These are phyloP conservation scores for Meyerozyma elateridarum DNA, from an alignment of 1,139 yeast species.

Conservation along the genomic window DNA sequence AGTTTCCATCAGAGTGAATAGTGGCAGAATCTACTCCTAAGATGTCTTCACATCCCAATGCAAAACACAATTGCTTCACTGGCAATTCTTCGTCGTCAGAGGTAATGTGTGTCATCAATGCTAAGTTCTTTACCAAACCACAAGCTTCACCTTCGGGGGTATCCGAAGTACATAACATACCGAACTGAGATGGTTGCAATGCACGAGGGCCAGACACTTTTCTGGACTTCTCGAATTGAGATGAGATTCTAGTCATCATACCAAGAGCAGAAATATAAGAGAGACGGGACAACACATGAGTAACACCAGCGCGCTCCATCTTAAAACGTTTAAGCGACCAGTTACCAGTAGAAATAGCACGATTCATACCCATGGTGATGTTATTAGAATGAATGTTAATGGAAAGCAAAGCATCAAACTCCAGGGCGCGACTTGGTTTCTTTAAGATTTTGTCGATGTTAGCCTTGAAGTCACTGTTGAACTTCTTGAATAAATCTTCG, in stretches of 20 bases:
- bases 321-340: slow-evolving; percentile 98
- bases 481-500: slow-evolving; percentile 95
- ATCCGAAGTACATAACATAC: slow-evolving; percentile 98
- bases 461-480: slow-evolving; percentile 89
- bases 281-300: slow-evolving; percentile 87
- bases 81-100: slow-evolving; percentile 97
- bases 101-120: slow-evolving; percentile 97
- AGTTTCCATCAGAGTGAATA: slow-evolving; percentile 70
- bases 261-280: slow-evolving; percentile 95
- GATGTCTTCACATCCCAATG: slow-evolving; percentile 88
- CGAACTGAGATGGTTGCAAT: slow-evolving; percentile 96
- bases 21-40: slow-evolving; percentile 79
- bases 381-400: slow-evolving; percentile 88
- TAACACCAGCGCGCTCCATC: slow-evolving; percentile 99
- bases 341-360: slow-evolving; percentile 97
- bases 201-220: slow-evolving; percentile 99
- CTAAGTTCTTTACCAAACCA: slow-evolving; percentile 94
- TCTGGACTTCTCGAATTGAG: slow-evolving; percentile 96
- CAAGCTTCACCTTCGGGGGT: slow-evolving; percentile 99
- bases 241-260: slow-evolving; percentile 99
- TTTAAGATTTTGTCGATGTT: slow-evolving; percentile 90
- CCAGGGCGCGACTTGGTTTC: slow-evolving; percentile 92
- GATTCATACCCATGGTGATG: slow-evolving; percentile 88
- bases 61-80: slow-evolving; percentile 65
- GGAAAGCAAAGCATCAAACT: slow-evolving; percentile 86